phyloP scores from a whole-genome alignment of 108 stramenopile species.

The Asterionellopsis glacialis region DNA sequence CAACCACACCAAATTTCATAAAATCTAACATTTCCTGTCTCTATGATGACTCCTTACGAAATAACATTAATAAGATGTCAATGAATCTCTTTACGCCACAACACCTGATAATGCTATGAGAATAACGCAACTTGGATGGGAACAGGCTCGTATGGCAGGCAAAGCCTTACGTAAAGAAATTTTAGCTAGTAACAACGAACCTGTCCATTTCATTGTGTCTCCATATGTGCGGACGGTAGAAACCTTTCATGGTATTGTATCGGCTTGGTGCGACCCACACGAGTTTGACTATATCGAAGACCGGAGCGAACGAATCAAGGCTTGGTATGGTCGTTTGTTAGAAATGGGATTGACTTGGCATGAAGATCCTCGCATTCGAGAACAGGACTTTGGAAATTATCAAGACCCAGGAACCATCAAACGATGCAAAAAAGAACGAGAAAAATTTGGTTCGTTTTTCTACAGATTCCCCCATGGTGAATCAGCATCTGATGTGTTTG shows the following conservation, averaged over 20 bases:
- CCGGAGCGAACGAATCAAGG: slow-evolving; percentile 53
- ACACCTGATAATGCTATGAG: slow-evolving; percentile 84
- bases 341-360: slow-evolving; percentile 79
- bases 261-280: slow-evolving; percentile 77
- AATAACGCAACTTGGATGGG: slow-evolving; percentile 76
- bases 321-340: slow-evolving; percentile 69
- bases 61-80: no score
- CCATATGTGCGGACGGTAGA: slow-evolving; percentile 87
- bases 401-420: slow-evolving; percentile 65
- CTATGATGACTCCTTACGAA: no score
- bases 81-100: slow-evolving; percentile 68
- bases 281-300: slow-evolving; percentile 50
- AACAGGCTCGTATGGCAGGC: slow-evolving; percentile 72
- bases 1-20: no score
- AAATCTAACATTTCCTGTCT: no score
- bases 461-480: slow-evolving; percentile 91
- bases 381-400: slow-evolving; percentile 83
- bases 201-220: slow-evolving; percentile 77
- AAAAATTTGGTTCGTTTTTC: slow-evolving; percentile 82
- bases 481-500: slow-evolving; percentile 87
- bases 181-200: slow-evolving; percentile 25
- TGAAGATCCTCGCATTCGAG: slow-evolving; percentile 83
- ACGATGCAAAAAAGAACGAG: slow-evolving; percentile 63
- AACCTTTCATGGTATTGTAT: slow-evolving; percentile 84
- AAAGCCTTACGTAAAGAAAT: slow-evolving; percentile 50